Base-by-base conservation (phyloP, 2,329 filamentous ascomycete species). In the Sporothrix brasiliensis region DNA sequence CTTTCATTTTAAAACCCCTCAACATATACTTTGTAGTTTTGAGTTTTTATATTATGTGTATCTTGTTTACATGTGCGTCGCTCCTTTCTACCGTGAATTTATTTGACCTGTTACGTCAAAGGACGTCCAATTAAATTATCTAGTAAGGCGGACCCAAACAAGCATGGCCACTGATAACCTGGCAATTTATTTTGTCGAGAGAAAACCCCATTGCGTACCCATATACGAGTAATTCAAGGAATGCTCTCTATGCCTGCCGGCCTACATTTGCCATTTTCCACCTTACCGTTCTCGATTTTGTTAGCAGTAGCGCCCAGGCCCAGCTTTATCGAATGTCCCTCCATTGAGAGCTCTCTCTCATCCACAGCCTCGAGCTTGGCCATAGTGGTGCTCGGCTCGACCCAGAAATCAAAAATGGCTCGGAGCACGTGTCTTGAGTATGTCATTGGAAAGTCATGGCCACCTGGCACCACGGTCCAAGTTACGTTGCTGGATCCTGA, bases 381-480 rank as follows among this genome's bases (percentile, higher is more conserved):
- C 34, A 71, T n/a, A 0, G 67, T 61, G 0, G 3, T 60, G 13
- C 69, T 71, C 50, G 56, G 30, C 11, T 61, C 72, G 49, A 75
- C 79, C 85, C 85, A 88, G 70, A 85, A 82, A 41, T 79, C 77
- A 69, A 84, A 82, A 11, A 89, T 79, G 69, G 80, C 80, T 54
- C 77, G 75, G 71, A 87, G 74, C 13, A 86, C 83, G 49, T 79
- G 76, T 7, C 77, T 75, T 0, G 80, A 76, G 71, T 85, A 82
- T n/a, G 86, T 87, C 80, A 89, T 88, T 19, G 88, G 86, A 74
- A 89, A 89, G 73, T 90, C 87, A 74, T 90, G 88, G 1, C 82
- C 84, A 1, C 86, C 86, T 0, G 83, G 81, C 1, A 89, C 78
- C 13, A 85, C 76, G 47, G 79, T 81, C 83, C 86, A 88, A 54